These are phyloP conservation scores for Sicyos baderoa DNA, from an alignment of 306 rosid genomes.

Conservation along the genomic window DNA sequence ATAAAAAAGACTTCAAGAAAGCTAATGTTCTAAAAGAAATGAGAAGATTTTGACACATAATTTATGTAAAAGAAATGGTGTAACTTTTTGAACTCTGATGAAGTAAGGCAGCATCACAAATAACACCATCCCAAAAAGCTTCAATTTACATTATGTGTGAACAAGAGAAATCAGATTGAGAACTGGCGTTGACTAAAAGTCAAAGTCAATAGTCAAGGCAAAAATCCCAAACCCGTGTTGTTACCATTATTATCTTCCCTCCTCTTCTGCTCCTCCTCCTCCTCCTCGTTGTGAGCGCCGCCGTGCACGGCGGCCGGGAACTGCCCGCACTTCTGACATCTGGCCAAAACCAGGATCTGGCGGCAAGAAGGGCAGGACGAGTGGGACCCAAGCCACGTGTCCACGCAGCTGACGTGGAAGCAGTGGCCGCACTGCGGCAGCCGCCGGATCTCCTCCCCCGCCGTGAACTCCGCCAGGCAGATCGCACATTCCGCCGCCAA, in stretches of 20 bases:
- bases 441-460: slow-evolving; percentile 60
- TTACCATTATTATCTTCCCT: slow-evolving; percentile 7
- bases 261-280: background rate
- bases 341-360: slow-evolving; percentile 42
- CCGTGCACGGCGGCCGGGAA: slow-evolving; percentile 23
- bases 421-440: slow-evolving; percentile 73
- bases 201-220: background rate
- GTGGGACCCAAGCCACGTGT: slow-evolving; percentile 63
- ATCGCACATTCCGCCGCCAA: slow-evolving; percentile 55
- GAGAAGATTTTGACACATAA: no score
- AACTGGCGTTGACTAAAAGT: background rate
- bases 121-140: no score
- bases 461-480: slow-evolving; percentile 50
- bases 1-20: no score
- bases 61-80: no score
- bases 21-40: no score
- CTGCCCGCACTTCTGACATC: slow-evolving; percentile 62
- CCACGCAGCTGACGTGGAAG: slow-evolving; percentile 62
- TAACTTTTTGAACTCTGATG: no score
- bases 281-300: background rate
- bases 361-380: slow-evolving; percentile 76
- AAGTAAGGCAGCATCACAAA: no score
- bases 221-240: background rate
- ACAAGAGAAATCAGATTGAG: background rate
- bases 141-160: no score